phyloP scores from a whole-genome alignment of 768 basidiomycete species.

The Pleurotus giganteus region DNA sequence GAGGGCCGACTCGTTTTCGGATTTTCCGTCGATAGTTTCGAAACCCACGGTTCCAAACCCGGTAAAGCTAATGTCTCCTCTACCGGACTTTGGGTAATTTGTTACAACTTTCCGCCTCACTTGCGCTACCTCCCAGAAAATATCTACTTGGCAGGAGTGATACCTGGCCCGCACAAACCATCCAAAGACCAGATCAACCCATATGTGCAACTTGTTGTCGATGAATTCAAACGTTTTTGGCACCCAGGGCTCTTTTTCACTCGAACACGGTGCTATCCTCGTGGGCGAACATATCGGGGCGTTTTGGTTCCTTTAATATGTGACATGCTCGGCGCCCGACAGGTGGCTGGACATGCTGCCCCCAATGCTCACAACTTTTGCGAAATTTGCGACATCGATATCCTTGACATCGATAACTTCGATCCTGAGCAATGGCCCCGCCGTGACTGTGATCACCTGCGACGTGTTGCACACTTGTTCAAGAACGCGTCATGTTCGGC shows the following conservation, averaged over 20 bases:
- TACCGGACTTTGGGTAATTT: not conserved
- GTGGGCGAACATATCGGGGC: not conserved
- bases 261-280: not conserved
- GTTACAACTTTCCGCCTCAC: conserved; percentile 1
- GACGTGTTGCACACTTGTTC: conserved; percentile 17
- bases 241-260: not conserved
- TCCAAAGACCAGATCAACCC: not conserved
- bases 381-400: conserved; percentile 18
- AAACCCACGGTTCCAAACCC: not conserved
- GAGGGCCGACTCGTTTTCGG: not conserved
- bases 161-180: conserved; percentile 6
- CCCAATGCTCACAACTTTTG: conserved; percentile 19
- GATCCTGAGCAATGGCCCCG: conserved; percentile 22
- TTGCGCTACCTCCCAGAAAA: conserved; percentile 3
- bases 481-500: conserved; percentile 15
- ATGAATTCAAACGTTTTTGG: conserved; percentile 2
- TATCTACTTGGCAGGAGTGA: conserved; percentile 5
- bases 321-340: conserved; percentile 29
- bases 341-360: conserved; percentile 22
- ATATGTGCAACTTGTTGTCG: not conserved
- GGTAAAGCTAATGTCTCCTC: not conserved
- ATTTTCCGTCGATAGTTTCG: conserved; percentile 1
- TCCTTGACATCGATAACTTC: conserved; percentile 16
- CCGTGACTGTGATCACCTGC: conserved; percentile 15
- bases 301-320: not conserved